phyloP scores from a whole-genome alignment of 1,284 basidiomycete species.

The Marasmius sp. region DNA sequence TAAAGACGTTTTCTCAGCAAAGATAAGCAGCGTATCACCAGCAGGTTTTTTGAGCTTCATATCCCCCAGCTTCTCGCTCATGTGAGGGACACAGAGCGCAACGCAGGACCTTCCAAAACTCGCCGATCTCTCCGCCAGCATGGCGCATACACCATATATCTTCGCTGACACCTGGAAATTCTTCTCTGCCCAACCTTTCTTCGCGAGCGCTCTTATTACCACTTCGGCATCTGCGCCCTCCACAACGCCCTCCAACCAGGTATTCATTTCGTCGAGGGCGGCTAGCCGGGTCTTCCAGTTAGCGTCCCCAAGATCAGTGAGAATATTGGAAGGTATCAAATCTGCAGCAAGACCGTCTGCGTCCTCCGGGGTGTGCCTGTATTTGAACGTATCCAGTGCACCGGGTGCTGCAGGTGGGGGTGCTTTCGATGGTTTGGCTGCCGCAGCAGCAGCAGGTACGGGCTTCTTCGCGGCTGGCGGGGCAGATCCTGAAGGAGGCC shows the following conservation, averaged over 20 bases:
- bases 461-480: constrained; percentile 17
- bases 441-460: constrained; percentile 42
- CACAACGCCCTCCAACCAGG: constrained; percentile 77
- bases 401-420: constrained; percentile 46
- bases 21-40: constrained; percentile 81
- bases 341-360: constrained; percentile 82
- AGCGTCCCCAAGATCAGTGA: constrained; percentile 76
- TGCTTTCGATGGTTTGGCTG: constrained; percentile 50
- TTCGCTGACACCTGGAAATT: constrained; percentile 97
- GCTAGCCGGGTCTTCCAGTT: constrained; percentile 95
- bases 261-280: constrained; percentile 83
- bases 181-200: constrained; percentile 97
- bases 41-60: constrained; percentile 96
- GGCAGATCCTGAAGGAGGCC: constrained; percentile 21
- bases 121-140: constrained; percentile 78
- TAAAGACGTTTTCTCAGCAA: constrained; percentile 91
- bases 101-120: constrained; percentile 86
- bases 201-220: constrained; percentile 85
- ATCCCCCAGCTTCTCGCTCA: constrained; percentile 96
- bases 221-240: constrained; percentile 85
- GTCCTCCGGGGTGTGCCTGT: constrained; percentile 89
- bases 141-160: constrained; percentile 74
- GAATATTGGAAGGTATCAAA: constrained; percentile 71
- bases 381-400: constrained; percentile 85
- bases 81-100: constrained; percentile 81